Evolutionary conservation across 345 rosid species (phyloP).

Genomic region (Arabis alpina): DNA sequence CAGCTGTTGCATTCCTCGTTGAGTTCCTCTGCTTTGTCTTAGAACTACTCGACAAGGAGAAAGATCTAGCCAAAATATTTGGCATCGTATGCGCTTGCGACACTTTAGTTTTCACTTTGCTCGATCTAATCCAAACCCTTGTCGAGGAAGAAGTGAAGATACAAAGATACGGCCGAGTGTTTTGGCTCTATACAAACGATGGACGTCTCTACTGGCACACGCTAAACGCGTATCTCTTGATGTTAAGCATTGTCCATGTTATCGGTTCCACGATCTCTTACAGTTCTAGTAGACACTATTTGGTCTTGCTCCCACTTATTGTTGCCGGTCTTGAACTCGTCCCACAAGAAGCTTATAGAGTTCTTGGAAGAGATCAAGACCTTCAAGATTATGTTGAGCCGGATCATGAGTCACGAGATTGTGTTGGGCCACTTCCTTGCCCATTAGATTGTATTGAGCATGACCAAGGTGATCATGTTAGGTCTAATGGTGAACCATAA

Average conservation of each 20-base stretch:
- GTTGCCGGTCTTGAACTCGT: conserved; percentile 39
- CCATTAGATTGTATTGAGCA: conserved; percentile 10
- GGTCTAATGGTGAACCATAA: not conserved
- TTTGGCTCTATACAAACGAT: conserved; percentile 30
- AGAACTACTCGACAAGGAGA: conserved; percentile 39
- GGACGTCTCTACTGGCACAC: conserved; percentile 40
- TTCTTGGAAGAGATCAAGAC: not conserved
- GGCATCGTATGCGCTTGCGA: conserved; percentile 40
- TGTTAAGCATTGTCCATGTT: conserved; percentile 23
- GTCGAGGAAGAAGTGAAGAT: conserved; percentile 28
- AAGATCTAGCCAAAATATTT: conserved; percentile 38
- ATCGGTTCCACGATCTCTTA: conserved; percentile 31
- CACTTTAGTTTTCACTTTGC: conserved; percentile 38
- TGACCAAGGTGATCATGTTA: not conserved
- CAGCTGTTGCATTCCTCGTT: conserved; percentile 39
- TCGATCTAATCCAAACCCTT: conserved; percentile 34
- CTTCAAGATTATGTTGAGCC: not conserved
- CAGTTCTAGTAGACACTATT: conserved; percentile 8
- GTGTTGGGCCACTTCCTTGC: not conserved
- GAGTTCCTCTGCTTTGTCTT: conserved; percentile 44
- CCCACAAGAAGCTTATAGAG: conserved; percentile 27
- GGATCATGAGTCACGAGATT: not conserved
- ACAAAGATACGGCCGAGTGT: conserved; percentile 28
- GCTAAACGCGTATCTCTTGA: conserved; percentile 22
- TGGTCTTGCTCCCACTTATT: conserved; percentile 39